Evolutionary conservation across 1,284 basidiomycete species (phyloP), one percentile per base, ranked within the genome.

Genomic region (Irpex sp.): DNA sequence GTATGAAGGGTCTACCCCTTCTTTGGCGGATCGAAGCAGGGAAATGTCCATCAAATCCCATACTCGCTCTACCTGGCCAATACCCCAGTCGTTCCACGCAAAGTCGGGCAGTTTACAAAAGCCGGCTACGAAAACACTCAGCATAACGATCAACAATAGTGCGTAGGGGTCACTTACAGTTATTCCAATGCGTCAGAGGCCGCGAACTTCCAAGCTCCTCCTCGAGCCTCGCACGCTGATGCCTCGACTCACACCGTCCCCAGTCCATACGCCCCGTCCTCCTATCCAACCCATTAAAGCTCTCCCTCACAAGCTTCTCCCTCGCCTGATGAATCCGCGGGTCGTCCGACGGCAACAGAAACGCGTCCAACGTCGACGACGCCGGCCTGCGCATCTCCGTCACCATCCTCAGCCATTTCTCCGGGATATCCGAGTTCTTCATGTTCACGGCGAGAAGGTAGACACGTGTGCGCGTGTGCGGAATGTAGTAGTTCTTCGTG

Each of bases 31-130:
- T 36, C 95, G 90, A 46, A 98, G 81, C 11, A 91, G 82, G 71
- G 84, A 92, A 69, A 98, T 97, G 71, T 98, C 95, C 85, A 97
- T 90, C 63, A 98, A 76, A 74, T 98, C 95, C 85, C 94, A 92
- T 2, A 98, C 95, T 43, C 95, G 87, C 72, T 97, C 95, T 17
- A 97, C 96, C 73, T 97, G 95, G 5, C 86, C 85, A 17, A 88
- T 78, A 21, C 89, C 93, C 95, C 95, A 98, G 72, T 97, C 95
- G 67, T 90, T 88, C 96, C 96, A 98, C 17, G 91, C 90, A 70
- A 93, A 95, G 71, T 97, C 95, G 0, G 90, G 90, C 63, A 96
- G 78, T 70, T 92, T 94, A 73, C 93, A 95, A 60, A 85, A 88
- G 8, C 94, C 95, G 68, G 90, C 93, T 87, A 62, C n/a, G 33